Evolutionary conservation across 2,329 filamentous ascomycete genomes (phyloP).

Genomic region (Curvularia verruculosa): DNA sequence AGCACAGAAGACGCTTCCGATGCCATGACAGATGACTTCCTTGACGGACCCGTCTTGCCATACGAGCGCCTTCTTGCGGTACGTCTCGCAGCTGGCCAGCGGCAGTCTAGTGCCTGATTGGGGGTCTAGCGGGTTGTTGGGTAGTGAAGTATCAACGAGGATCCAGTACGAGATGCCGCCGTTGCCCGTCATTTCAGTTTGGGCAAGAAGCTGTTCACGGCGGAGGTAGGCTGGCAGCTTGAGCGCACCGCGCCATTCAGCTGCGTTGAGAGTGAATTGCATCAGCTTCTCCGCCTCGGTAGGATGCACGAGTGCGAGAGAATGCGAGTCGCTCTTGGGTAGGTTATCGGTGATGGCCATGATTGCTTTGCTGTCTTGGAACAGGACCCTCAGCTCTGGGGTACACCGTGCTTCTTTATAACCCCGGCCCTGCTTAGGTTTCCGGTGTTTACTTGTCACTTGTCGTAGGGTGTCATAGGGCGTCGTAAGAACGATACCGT

Average conservation of each 20-base stretch:
- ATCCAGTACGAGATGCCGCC: constrained; percentile 66
- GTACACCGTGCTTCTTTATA: constrained; percentile 1
- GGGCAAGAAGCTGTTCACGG: constrained; percentile 61
- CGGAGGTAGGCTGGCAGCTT: constrained; percentile 62
- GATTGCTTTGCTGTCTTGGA: constrained; percentile 6
- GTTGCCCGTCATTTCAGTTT: constrained; percentile 60
- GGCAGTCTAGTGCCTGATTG: constrained; percentile 51
- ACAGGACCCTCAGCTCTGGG: not conserved
- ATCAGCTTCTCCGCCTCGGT: constrained; percentile 60
- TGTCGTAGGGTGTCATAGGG: constrained; percentile 16
- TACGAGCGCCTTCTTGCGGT: constrained; percentile 56
- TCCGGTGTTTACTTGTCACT: constrained; percentile 7
- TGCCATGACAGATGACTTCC: constrained; percentile 71
- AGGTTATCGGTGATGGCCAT: constrained; percentile 46
- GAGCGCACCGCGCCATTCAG: constrained; percentile 64
- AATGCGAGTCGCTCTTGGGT: constrained; percentile 57
- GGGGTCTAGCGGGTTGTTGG: constrained; percentile 45
- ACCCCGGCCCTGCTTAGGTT: not conserved
- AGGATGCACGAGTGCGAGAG: constrained; percentile 61
- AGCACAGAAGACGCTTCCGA: constrained; percentile 80
- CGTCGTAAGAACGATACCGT: constrained; percentile 8
- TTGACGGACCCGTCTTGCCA: constrained; percentile 55
- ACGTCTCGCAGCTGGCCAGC: constrained; percentile 65
- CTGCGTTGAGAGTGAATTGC: constrained; percentile 61
- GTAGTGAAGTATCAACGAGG: constrained; percentile 56